Evolutionary conservation across 768 basidiomycete species (phyloP).

Genomic region (Pleurotus salmoneostramineus): DNA sequence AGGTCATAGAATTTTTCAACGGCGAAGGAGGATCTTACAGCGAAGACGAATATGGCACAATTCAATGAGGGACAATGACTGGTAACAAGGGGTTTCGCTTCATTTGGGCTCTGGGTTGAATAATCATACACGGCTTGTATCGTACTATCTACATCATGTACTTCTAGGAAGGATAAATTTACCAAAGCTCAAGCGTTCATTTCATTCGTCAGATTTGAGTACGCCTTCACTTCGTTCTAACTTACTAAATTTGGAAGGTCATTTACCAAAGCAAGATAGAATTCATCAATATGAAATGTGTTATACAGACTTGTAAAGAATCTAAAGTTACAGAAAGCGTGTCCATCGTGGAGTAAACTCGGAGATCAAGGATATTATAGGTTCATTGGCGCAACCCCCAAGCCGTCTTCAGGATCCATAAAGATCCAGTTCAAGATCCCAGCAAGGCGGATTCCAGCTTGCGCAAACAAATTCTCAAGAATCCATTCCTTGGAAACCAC

Average conservation of each 20-base stretch:
- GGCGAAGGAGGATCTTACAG: background rate
- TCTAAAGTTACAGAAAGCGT: too few species aligned
- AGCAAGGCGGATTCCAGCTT: slow-evolving; percentile 82
- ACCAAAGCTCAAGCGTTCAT: too few species aligned
- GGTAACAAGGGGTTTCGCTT: background rate
- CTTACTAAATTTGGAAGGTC: too few species aligned
- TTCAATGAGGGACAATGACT: background rate
- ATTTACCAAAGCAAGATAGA: too few species aligned
- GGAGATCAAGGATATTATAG: background rate
- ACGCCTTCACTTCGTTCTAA: too few species aligned
- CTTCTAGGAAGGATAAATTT: too few species aligned
- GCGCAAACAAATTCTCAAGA: slow-evolving; percentile 78
- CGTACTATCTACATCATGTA: too few species aligned
- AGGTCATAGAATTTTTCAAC: background rate
- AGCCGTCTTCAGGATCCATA: slow-evolving; percentile 24
- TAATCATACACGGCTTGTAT: too few species aligned
- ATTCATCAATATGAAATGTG: too few species aligned
- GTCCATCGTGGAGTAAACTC: background rate
- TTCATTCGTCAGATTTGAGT: too few species aligned
- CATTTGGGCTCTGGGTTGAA: background rate
- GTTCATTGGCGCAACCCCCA: background rate
- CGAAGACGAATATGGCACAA: background rate
- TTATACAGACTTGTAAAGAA: too few species aligned
- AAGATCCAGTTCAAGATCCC: slow-evolving; percentile 79
- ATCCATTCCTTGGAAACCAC: slow-evolving; percentile 62